Conservation (phyloP, 768 basidiomycete species). For the Tephrocybe sp. region DNA sequence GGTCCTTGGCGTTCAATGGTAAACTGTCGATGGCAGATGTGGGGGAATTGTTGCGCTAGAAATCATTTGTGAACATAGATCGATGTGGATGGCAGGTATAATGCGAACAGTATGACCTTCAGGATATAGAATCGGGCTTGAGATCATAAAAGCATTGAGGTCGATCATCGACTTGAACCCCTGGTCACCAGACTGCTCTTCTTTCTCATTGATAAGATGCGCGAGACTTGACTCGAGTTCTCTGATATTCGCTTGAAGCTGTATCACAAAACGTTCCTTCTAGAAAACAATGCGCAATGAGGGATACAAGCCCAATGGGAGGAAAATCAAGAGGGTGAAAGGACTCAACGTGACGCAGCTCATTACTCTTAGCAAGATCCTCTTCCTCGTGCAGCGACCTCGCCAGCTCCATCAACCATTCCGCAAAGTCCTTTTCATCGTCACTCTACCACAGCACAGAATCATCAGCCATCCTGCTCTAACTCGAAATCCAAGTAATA, state of each 20-base stretch:
- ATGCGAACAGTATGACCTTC: neutral
- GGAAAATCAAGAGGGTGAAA: neutral
- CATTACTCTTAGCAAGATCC: constrained; percentile 51
- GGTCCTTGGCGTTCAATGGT: no score
- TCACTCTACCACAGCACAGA: constrained; percentile 34
- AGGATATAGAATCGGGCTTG: constrained; percentile 24
- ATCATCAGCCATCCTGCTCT: neutral
- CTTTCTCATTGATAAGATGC: constrained; percentile 38
- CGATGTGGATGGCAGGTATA: neutral
- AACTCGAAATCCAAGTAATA: neutral
- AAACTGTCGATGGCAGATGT: no score
- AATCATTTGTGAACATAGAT: neutral
- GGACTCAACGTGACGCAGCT: constrained; percentile 45
- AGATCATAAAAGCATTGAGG: constrained; percentile 35
- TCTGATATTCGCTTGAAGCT: constrained; percentile 40
- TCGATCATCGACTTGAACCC: constrained; percentile 35
- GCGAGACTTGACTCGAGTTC: constrained; percentile 47
- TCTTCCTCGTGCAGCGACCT: constrained; percentile 50
- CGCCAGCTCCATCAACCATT: constrained; percentile 40
- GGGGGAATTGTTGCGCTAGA: no score
- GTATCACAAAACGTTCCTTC: constrained; percentile 39
- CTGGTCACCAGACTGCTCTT: constrained; percentile 20
- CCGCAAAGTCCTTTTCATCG: constrained; percentile 47
- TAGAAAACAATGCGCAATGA: neutral
- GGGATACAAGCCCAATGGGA: neutral